Evolutionary conservation across 2,329 filamentous ascomycete genomes (phyloP).

Genomic region (Cytospora piceicola): DNA sequence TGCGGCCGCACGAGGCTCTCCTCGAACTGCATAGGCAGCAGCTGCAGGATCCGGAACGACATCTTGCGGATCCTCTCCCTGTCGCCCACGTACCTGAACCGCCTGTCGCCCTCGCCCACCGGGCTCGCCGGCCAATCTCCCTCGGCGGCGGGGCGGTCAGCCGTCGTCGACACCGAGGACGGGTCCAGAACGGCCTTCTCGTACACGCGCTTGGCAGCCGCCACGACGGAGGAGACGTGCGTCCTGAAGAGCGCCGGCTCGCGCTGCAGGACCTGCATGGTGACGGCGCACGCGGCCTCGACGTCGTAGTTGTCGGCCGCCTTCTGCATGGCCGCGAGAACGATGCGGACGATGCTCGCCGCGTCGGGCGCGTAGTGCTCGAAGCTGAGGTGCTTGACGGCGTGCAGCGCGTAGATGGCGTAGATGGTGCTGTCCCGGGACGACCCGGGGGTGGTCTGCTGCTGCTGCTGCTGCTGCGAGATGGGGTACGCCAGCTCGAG

Average conservation of each 20-base stretch:
- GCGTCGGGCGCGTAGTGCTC: slow-evolving; percentile 57
- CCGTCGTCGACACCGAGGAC: not conserved
- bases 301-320: slow-evolving; percentile 49
- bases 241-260: slow-evolving; percentile 50
- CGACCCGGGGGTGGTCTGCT: slow-evolving; percentile 25
- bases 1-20: slow-evolving; percentile 50
- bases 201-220: slow-evolving; percentile 47
- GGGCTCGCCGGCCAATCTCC: slow-evolving; percentile 11
- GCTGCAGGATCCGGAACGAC: slow-evolving; percentile 52
- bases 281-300: slow-evolving; percentile 51
- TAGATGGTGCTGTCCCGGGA: slow-evolving; percentile 42
- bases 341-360: slow-evolving; percentile 51
- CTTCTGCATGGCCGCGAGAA: slow-evolving; percentile 52
- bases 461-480: slow-evolving; percentile 15
- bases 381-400: slow-evolving; percentile 55
- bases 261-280: slow-evolving; percentile 52
- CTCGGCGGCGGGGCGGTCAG: not conserved
- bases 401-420: slow-evolving; percentile 52
- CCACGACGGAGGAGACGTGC: slow-evolving; percentile 54
- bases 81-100: slow-evolving; percentile 12
- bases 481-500: slow-evolving; percentile 47
- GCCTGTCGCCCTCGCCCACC: not conserved
- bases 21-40: slow-evolving; percentile 54
- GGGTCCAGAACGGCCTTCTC: slow-evolving; percentile 32
- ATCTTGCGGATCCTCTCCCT: slow-evolving; percentile 47